Conservation (phyloP, 1,284 basidiomycete genomes). For the Malassezia equina region DNA sequence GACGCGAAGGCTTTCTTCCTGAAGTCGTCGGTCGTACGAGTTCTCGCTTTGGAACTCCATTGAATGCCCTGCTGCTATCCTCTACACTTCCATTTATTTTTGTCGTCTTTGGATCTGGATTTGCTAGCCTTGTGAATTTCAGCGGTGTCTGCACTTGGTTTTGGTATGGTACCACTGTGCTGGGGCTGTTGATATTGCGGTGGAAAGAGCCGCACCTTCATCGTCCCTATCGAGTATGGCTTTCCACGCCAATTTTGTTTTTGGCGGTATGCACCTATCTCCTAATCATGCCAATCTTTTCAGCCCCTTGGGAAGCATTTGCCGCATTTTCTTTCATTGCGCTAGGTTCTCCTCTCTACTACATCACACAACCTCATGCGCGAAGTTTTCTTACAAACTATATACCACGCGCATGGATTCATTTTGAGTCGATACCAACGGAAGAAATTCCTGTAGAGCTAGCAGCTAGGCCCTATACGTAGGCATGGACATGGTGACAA, state of each 20-base stretch:
- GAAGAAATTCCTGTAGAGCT: not conserved
- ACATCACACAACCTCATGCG: constrained; percentile 26
- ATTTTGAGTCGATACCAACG: not conserved
- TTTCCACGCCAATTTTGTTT: constrained; percentile 79
- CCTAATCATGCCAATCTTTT: constrained; percentile 85
- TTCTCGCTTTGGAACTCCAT: constrained; percentile 23
- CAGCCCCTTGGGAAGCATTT: constrained; percentile 66
- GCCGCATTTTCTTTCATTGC: constrained; percentile 34
- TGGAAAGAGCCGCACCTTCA: constrained; percentile 82
- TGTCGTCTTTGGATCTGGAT: constrained; percentile 46
- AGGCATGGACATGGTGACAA: too few species aligned
- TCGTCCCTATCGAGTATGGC: constrained; percentile 61
- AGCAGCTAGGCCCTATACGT: not conserved
- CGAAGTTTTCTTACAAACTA: not conserved
- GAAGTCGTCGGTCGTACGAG: constrained; percentile 23
- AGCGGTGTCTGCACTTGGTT: constrained; percentile 53
- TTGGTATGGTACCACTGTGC: constrained; percentile 50
- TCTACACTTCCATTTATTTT: constrained; percentile 48
- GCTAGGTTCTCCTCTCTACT: constrained; percentile 37
- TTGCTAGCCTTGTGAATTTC: constrained; percentile 49
- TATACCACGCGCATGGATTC: not conserved
- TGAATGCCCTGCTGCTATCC: constrained; percentile 28
- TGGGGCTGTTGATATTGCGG: constrained; percentile 75
- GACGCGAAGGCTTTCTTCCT: constrained; percentile 69
- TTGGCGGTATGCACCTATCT: constrained; percentile 84